These are phyloP conservation scores for Phanerochaete sordida DNA, from an alignment of 768 basidiomycete genomes.

Conservation along the genomic window DNA sequence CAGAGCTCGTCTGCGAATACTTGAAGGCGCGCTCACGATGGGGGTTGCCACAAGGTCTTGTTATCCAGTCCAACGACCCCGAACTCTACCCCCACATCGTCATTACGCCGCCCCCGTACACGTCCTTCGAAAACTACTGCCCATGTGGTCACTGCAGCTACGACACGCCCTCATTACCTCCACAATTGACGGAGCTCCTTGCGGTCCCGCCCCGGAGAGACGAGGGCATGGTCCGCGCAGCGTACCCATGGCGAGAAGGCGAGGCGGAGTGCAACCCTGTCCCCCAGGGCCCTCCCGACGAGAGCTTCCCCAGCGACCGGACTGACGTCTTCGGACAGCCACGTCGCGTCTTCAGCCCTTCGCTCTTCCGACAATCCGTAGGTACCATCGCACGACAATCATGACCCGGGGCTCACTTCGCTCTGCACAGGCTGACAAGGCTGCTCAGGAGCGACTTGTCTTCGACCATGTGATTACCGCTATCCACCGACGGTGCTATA, in stretches of 20 bases:
- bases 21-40: conserved; percentile 13
- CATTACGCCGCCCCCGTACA: conserved; percentile 43
- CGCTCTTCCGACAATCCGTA: background rate
- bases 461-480: conserved; percentile 9
- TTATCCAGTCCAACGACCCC: conserved; percentile 42
- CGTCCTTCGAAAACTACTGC: background rate
- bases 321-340: background rate
- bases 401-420: background rate
- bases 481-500: conserved; percentile 12
- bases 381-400: background rate
- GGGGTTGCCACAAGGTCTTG: conserved; percentile 28
- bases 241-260: background rate
- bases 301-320: background rate
- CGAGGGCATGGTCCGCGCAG: background rate
- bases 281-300: background rate
- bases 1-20: conserved; percentile 18
- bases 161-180: background rate
- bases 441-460: conserved; percentile 13
- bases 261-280: background rate
- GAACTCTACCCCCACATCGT: conserved; percentile 47
- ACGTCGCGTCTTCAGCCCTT: background rate
- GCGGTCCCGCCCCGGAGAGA: background rate
- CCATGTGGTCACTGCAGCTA: background rate
- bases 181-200: background rate
- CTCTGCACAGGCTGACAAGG: conserved; percentile 7